Evolutionary conservation across 805 yeast genomes (phyloP).

Genomic region (Kazachstania bromeliacearum): DNA sequence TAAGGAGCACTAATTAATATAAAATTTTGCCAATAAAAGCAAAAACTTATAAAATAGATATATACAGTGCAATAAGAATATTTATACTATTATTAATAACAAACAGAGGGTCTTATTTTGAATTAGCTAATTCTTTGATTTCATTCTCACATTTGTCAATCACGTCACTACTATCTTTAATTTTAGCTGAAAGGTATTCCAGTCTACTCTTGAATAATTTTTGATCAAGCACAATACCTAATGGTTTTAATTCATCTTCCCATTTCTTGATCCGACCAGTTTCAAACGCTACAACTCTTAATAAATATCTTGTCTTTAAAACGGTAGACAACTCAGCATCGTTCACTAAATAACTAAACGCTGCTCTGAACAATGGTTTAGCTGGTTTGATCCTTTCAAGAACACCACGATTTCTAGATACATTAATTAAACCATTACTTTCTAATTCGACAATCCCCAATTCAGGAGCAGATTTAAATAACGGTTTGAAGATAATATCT

Average conservation of each 20-base stretch:
- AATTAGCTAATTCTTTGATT: conserved; percentile 30
- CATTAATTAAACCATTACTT: conserved; percentile 62
- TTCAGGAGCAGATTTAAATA: conserved; percentile 49
- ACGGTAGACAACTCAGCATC: conserved; percentile 49
- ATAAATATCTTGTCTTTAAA: conserved; percentile 55
- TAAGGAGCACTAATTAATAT: no score
- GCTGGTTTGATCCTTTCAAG: conserved; percentile 61
- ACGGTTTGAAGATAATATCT: conserved; percentile 46
- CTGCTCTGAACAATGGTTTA: conserved; percentile 74
- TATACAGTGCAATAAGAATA: no score
- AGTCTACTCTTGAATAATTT: conserved; percentile 54
- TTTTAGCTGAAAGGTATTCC: conserved; percentile 57
- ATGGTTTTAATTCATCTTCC: conserved; percentile 63
- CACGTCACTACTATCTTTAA: conserved; percentile 47
- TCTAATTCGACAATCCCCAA: conserved; percentile 63
- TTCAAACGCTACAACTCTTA: conserved; percentile 48
- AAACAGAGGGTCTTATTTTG: no score
- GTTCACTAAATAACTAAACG: conserved; percentile 55
- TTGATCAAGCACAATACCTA: conserved; percentile 42
- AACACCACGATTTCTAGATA: conserved; percentile 71
- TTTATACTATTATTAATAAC: no score
- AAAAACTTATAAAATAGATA: no score
- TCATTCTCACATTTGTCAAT: conserved; percentile 40
- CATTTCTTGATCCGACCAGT: conserved; percentile 48
- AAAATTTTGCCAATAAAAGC: no score